Percentiles rank a stretch among this genome's conserved stretches.
Evolutionary conservation across 169 alveolate genomes (phyloP).

Genomic region (Prorocentrum cordatum): DNA sequence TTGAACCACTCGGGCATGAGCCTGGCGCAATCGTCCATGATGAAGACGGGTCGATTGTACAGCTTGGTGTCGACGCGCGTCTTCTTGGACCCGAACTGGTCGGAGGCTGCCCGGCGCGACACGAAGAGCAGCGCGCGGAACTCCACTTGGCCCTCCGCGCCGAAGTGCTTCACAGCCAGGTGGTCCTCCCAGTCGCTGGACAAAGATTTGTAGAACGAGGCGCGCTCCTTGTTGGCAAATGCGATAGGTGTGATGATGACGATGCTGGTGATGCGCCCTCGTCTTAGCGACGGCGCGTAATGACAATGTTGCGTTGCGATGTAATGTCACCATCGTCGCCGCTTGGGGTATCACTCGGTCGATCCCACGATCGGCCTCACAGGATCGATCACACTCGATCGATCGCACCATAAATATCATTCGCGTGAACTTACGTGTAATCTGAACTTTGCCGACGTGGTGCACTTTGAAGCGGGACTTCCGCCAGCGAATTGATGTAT

Average conservation of each 20-base stretch:
- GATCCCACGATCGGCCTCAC: too few relatives aligned
- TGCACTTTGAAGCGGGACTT: too few relatives aligned
- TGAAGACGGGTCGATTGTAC: slow-evolving; percentile 98
- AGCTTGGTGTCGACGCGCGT: slow-evolving; percentile 96
- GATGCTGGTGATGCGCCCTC: slow-evolving; percentile 94
- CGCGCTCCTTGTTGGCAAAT: slow-evolving; percentile 96
- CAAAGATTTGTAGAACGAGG: slow-evolving; percentile 94
- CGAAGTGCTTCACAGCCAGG: slow-evolving; percentile 94
- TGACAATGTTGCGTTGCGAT: too few relatives aligned
- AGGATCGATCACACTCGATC: too few relatives aligned
- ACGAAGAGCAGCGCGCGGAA: slow-evolving; percentile 97
- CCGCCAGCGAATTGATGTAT: too few relatives aligned
- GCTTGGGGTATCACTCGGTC: too few relatives aligned
- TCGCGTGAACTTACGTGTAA: too few relatives aligned
- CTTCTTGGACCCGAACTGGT: slow-evolving; percentile 96
- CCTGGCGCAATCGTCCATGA: slow-evolving; percentile 99
- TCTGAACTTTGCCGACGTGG: too few relatives aligned
- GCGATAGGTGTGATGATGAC: slow-evolving; percentile 98
- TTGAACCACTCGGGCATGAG: slow-evolving; percentile 97
- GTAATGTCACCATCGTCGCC: too few relatives aligned
- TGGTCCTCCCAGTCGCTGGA: slow-evolving; percentile 99
- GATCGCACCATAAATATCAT: too few relatives aligned
- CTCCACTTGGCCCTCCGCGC: slow-evolving; percentile 97
- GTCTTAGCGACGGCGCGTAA: too few relatives aligned
- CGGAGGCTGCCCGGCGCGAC: slow-evolving; percentile 99